Conservation (phyloP, 2,329 filamentous ascomycete genomes). For the Cercospora janseana region DNA sequence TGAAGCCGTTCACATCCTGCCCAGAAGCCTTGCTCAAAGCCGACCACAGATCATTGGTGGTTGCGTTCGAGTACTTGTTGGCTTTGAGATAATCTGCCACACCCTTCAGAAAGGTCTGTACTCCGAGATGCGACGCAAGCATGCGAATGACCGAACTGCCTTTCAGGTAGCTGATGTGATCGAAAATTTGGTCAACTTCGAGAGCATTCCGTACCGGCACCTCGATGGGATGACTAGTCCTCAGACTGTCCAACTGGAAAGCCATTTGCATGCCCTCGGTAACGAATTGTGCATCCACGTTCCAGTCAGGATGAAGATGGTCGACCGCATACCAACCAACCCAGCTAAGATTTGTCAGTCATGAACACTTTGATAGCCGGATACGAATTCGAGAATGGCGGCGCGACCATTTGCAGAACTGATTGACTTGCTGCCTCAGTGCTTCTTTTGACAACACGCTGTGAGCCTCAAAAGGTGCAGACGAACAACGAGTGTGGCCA, state of each 20-base stretch:
- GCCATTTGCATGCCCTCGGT: slow-evolving; percentile 91
- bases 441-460: too few relatives aligned
- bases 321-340: slow-evolving; percentile 93
- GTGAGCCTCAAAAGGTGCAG: too few relatives aligned
- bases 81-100: slow-evolving; percentile 86
- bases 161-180: slow-evolving; percentile 94
- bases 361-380: too few relatives aligned
- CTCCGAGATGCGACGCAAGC: slow-evolving; percentile 85
- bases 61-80: slow-evolving; percentile 86
- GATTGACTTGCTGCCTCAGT: too few relatives aligned
- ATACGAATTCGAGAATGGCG: too few relatives aligned
- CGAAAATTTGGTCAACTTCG: slow-evolving; percentile 97
- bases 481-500: too few relatives aligned
- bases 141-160: slow-evolving; percentile 96
- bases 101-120: slow-evolving; percentile 83
- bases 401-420: too few relatives aligned
- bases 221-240: slow-evolving; percentile 92
- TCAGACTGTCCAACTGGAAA: slow-evolving; percentile 83
- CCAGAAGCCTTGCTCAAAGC: slow-evolving; percentile 85
- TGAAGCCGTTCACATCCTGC: slow-evolving; percentile 79
- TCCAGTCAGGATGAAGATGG: slow-evolving; percentile 92
- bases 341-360: too few relatives aligned
- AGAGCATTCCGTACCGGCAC: slow-evolving; percentile 90
- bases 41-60: slow-evolving; percentile 86
- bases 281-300: slow-evolving; percentile 96